Evolutionary conservation across 495 filamentous ascomycete species (phyloP).

Genomic region (Xylaria telfairii): DNA sequence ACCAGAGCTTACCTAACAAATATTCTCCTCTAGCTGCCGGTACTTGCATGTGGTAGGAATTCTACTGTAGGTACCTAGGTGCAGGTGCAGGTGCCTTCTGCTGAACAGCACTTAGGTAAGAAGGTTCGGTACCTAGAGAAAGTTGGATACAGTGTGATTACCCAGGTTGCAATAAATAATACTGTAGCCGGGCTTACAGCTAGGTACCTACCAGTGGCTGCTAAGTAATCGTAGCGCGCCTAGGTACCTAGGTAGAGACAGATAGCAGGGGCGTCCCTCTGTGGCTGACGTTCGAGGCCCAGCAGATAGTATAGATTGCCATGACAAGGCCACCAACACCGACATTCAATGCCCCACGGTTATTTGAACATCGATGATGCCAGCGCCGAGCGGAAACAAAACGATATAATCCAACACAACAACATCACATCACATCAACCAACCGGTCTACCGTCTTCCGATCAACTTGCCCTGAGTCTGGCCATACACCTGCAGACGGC

Average conservation of each 20-base stretch:
- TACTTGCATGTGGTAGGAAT: no score
- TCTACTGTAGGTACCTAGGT: no score
- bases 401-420: constrained; percentile 6
- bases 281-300: constrained; percentile 17
- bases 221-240: no score
- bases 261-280: neutral
- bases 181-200: no score
- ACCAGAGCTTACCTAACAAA: neutral
- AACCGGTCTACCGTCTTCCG: constrained; percentile 6
- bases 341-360: constrained; percentile 23
- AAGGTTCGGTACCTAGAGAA: no score
- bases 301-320: constrained; percentile 1
- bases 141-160: no score
- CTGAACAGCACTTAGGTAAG: no score
- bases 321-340: constrained; percentile 19
- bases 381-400: neutral
- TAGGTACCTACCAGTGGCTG: no score
- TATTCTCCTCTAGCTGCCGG: no score
- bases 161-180: no score
- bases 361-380: neutral
- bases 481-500: constrained; percentile 46
- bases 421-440: neutral
- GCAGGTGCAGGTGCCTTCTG: no score
- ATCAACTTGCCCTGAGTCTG: constrained; percentile 34
- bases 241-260: neutral